These are phyloP conservation scores for Panus rudis DNA, from an alignment of 768 basidiomycete genomes.

Conservation along the genomic window DNA sequence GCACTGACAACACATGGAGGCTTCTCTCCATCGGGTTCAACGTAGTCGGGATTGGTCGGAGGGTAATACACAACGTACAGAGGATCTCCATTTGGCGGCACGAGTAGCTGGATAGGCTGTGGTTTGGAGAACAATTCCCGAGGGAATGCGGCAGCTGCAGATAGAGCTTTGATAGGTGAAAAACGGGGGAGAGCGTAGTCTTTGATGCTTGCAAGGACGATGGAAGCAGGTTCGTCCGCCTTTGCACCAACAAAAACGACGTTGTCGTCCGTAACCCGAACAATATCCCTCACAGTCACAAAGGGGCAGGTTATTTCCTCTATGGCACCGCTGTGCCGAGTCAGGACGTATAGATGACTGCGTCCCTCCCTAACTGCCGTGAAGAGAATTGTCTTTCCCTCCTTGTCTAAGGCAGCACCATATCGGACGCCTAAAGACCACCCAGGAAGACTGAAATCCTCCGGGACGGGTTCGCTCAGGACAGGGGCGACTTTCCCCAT, in stretches of 20 bases:
- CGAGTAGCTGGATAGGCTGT: slow-evolving; percentile 37
- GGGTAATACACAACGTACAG: slow-evolving; percentile 62
- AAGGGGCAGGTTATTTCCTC: slow-evolving; percentile 35
- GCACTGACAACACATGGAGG: slow-evolving; percentile 62
- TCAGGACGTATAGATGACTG: slow-evolving; percentile 28
- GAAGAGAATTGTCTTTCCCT: slow-evolving; percentile 23
- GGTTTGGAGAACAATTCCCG: slow-evolving; percentile 40
- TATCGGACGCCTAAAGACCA: slow-evolving; percentile 47
- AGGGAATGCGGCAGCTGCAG: slow-evolving; percentile 19
- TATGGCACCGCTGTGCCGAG: slow-evolving; percentile 20
- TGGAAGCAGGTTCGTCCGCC: slow-evolving; percentile 28
- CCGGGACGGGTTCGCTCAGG: slow-evolving; percentile 33
- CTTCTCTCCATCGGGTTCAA: slow-evolving; percentile 40
- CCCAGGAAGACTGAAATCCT: slow-evolving; percentile 53
- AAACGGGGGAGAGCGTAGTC: slow-evolving; percentile 16
- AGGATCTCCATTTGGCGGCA: slow-evolving; percentile 28
- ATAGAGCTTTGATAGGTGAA: slow-evolving; percentile 19
- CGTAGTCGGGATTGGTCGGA: slow-evolving; percentile 61
- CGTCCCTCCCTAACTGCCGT: slow-evolving; percentile 28
- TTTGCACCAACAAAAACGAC: slow-evolving; percentile 40
- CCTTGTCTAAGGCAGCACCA: slow-evolving; percentile 38
- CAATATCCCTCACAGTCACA: slow-evolving; percentile 33
- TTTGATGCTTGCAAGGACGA: slow-evolving; percentile 32
- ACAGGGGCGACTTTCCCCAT: slow-evolving; percentile 29
- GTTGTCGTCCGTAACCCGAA: slow-evolving; percentile 24